These are phyloP conservation scores for Populus euphratica DNA, from an alignment of 345 rosid species.

Conservation along the genomic window DNA sequence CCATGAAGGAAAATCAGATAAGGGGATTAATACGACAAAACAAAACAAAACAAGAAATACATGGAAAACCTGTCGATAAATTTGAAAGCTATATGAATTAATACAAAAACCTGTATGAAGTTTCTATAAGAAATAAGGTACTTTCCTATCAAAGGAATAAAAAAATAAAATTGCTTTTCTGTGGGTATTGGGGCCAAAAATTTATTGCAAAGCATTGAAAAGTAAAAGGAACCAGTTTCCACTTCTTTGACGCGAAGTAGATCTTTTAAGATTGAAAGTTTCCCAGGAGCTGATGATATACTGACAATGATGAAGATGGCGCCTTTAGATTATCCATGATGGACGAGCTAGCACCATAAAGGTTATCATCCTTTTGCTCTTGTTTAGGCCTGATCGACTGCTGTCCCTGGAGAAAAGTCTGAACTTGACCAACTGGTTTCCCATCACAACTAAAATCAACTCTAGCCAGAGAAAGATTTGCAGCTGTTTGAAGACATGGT, in stretches of 20 bases:
- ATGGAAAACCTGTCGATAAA: neutral
- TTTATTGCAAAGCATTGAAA: neutral
- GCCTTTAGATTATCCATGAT: constrained; percentile 32
- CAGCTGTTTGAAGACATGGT: constrained; percentile 22
- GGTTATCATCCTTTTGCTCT: constrained; percentile 44
- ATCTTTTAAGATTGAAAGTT: constrained; percentile 30
- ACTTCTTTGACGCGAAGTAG: neutral
- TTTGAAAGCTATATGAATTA: neutral
- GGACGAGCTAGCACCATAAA: constrained; percentile 32
- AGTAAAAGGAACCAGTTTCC: neutral
- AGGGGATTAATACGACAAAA: no score
- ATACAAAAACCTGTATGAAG: constrained; percentile 11
- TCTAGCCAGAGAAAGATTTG: constrained; percentile 29
- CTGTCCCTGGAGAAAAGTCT: constrained; percentile 33
- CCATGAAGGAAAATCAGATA: no score
- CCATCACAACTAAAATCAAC: constrained; percentile 22
- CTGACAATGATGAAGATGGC: constrained; percentile 25
- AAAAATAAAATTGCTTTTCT: neutral
- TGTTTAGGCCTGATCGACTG: constrained; percentile 41
- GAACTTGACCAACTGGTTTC: constrained; percentile 22
- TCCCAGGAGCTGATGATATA: constrained; percentile 34
- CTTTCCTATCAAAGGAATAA: neutral
- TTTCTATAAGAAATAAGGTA: constrained; percentile 2
- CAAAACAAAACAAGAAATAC: no score
- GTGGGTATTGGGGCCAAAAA: neutral